Base-by-base conservation (phyloP, 331 rosid species). In the Cydonia oblonga region DNA sequence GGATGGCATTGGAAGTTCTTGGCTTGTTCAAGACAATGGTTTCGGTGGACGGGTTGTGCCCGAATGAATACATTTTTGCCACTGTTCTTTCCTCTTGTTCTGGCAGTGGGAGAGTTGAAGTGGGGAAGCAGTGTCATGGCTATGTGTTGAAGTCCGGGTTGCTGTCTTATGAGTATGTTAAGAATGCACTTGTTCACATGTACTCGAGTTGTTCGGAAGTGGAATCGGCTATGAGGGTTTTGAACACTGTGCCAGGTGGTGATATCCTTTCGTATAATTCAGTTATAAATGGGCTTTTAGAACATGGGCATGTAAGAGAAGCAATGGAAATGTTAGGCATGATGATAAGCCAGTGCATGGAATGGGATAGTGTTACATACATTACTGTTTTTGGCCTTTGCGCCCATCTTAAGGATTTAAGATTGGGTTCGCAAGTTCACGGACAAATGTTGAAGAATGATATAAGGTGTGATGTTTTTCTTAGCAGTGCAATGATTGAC, bases 81-180 rank as follows among this genome's bases (percentile, higher is more conserved):
- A 85, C 89, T 35, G 78, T 74, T 75, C 44, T 92, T 73, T 80
- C 93, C 18, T 82, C 85, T 26, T 91, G 91, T 70, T 81, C 87
- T 53, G 78, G 42, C 60, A 30, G 84, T 67, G 84, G 83, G 75
- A 83, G 91, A 69, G 74, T 84, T 75, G 66, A 75, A 15, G 97
- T 89, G 79, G 97, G 92, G 7, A 82, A 53, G 84, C 97, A 89
- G 66, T 85, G 91, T 57, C 96, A 92, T 80, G 89, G 89, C 28
- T 82, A 73, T 74, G 83, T 80, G n/a, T 52, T 92, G 20, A 92
- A 87, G 81, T 74, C 86, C 68, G 93, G 96, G 7, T 85, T 87
- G 79, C 76, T 73, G 54, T 79, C 74, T 72, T 82, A 89, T 80
- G 84, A 71, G 28, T 84, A 75, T 79, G 90, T 89, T 75, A 89